A percentile compares a stretch with the other conserved stretches of the same genome.
These are phyloP conservation scores for Sanghuangporus weigelae DNA, from an alignment of 1,284 basidiomycete species.

Conservation along the genomic window DNA sequence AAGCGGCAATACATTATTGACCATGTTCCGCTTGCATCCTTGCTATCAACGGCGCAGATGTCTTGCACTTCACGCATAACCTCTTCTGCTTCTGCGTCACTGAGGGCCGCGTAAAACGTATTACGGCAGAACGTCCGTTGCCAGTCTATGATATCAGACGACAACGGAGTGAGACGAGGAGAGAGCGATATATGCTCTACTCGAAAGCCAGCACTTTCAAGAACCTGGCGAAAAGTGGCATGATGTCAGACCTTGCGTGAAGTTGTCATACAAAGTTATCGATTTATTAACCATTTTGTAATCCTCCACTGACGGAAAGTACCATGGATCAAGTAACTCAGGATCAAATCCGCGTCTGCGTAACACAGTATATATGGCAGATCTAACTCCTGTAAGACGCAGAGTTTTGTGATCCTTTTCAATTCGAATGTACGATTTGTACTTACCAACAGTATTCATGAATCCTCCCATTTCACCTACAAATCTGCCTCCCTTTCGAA, in stretches of 20 bases:
- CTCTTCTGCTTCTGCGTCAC: slow-evolving; percentile 46
- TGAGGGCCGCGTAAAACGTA: slow-evolving; percentile 42
- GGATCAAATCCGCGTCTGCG: slow-evolving; percentile 55
- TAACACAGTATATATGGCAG: slow-evolving; percentile 53
- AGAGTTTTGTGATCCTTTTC: background rate
- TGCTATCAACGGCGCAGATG: slow-evolving; percentile 54
- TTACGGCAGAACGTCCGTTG: slow-evolving; percentile 59
- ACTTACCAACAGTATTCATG: slow-evolving; percentile 59
- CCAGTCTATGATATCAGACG: slow-evolving; percentile 63
- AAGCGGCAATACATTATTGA: slow-evolving; percentile 68
- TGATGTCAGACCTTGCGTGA: background rate
- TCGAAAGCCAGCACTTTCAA: slow-evolving; percentile 50
- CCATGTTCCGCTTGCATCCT: slow-evolving; percentile 56
- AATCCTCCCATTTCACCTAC: slow-evolving; percentile 78
- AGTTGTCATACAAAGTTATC: slow-evolving; percentile 4
- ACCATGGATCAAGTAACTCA: slow-evolving; percentile 69
- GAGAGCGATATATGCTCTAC: slow-evolving; percentile 52
- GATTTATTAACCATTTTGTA: slow-evolving; percentile 47
- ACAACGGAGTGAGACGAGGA: slow-evolving; percentile 66
- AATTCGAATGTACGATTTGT: background rate
- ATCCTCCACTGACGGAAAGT: slow-evolving; percentile 67
- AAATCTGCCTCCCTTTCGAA: slow-evolving; percentile 67
- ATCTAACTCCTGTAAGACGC: slow-evolving; percentile 47
- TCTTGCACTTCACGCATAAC: slow-evolving; percentile 66
- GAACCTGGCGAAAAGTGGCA: slow-evolving; percentile 37